phyloP scores from a whole-genome alignment of 2,329 filamentous ascomycete genomes.

The Phaeomoniella chlamydospora region DNA sequence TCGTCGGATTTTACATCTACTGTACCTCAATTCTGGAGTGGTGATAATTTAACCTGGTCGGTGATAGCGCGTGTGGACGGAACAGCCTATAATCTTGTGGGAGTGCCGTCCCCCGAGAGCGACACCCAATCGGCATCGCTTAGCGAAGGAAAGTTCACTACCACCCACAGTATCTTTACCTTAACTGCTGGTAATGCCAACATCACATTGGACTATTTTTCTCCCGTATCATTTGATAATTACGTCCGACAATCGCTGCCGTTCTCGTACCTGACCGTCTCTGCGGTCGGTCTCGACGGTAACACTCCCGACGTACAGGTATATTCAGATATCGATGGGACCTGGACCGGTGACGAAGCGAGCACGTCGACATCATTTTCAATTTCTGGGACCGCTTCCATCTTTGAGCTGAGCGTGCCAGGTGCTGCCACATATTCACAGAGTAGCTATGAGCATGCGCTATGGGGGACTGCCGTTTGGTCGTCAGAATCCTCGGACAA shows the following conservation, averaged over 20 bases:
- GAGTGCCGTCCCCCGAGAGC: conserved; percentile 15
- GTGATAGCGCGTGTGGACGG: conserved; percentile 26
- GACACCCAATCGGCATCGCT: conserved; percentile 18
- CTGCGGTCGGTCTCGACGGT: conserved; percentile 11
- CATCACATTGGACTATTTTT: conserved; percentile 28
- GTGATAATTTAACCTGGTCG: conserved; percentile 25
- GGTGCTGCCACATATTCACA: conserved; percentile 19
- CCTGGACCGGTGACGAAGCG: conserved; percentile 23
- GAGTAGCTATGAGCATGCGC: conserved; percentile 21
- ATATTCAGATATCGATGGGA: conserved; percentile 28
- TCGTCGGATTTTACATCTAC: conserved; percentile 18
- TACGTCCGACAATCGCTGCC: conserved; percentile 28
- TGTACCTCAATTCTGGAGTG: conserved; percentile 27
- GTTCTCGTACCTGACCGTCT: conserved; percentile 28
- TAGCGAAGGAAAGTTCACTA: conserved; percentile 21
- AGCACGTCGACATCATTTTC: conserved; percentile 13
- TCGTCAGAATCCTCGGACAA: conserved; percentile 17
- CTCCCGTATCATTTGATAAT: conserved; percentile 26
- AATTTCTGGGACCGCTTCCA: conserved; percentile 10
- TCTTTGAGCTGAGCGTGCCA: conserved; percentile 19
- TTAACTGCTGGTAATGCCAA: conserved; percentile 19
- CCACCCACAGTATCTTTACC: conserved; percentile 25
- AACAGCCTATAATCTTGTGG: conserved; percentile 26
- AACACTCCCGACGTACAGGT: conserved; percentile 19
- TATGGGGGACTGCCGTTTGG: conserved; percentile 26